Base-by-base conservation (phyloP, 768 basidiomycete species). In the Cystobasidium onofrii region DNA sequence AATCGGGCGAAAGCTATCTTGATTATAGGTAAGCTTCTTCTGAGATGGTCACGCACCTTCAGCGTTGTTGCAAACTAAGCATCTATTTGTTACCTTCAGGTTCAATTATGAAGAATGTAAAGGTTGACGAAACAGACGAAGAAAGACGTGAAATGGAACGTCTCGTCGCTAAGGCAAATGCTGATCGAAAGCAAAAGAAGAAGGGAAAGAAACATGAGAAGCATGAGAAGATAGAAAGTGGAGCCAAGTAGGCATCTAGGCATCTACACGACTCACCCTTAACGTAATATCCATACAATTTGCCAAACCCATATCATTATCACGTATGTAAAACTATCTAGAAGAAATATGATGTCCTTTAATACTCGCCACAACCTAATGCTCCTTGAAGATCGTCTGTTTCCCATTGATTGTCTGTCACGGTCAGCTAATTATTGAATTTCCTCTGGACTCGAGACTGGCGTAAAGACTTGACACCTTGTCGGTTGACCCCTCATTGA, bases 141-240 rank as follows among this genome's bases (percentile, higher is more conserved):
- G 96, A 96, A 79, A 87, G 96, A 29, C 86, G 96, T 61, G 92
- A 97, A 81, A 86, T 99, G 23, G 96, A 99, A 82, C 84, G 92
- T 90, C 91, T 77, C 31, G 87, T 50, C 34, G 54, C 64, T n/a
- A 39, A 72, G 57, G 78, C 54, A 70, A 60, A 73, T 55, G 36
- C 65, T 62, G 73, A 67, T 31, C 31, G 71, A 54, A 75, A 71
- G 73, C 63, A 69, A n/a, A 73, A 74, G 43, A 61, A 70, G 17
- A 73, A 73, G 52, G 44, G 43, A 31, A 74, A 61, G 54, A 73
- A 73, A 64, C 46, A 20, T n/a, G 64, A 61, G 54, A 73, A 73
- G 65, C 46, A 20, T n/a, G 64, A 76, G 73, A 61, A 57, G 46
- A 20, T 50, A 4, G 46, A 50, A n/a, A 50, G 10, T 50, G n/a